These are phyloP conservation scores for Physcomitrellopsis africana DNA, from an alignment of 225 moss, liverwort and hornwort genomes.

Conservation along the genomic window DNA sequence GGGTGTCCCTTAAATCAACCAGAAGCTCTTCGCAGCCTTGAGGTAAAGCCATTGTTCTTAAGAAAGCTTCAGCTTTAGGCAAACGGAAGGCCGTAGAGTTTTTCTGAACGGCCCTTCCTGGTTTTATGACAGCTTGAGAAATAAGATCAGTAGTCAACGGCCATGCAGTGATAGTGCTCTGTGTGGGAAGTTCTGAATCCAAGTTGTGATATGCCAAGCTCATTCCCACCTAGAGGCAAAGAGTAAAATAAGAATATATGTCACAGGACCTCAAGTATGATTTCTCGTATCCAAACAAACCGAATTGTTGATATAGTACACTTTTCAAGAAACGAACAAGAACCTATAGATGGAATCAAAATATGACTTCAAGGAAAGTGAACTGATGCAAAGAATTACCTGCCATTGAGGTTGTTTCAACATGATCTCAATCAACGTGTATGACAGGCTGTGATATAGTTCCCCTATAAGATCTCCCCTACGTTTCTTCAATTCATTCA, in stretches of 20 bases:
- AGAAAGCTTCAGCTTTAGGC: constrained; percentile 66
- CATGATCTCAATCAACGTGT: constrained; percentile 70
- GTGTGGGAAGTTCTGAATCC: constrained; percentile 82
- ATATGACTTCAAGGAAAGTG: constrained; percentile 17
- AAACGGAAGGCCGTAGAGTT: constrained; percentile 58
- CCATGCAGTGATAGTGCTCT: constrained; percentile 73
- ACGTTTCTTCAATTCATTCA: constrained; percentile 59
- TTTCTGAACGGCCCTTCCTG: constrained; percentile 38
- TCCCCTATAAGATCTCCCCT: constrained; percentile 68
- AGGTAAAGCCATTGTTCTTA: constrained; percentile 67
- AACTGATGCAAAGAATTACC: constrained; percentile 38
- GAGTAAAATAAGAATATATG: neutral
- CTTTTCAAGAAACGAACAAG: neutral
- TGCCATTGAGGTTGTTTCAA: constrained; percentile 76
- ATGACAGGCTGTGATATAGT: constrained; percentile 75
- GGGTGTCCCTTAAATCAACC: constrained; percentile 56
- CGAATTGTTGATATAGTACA: neutral
- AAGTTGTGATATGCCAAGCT: constrained; percentile 77
- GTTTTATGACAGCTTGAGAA: constrained; percentile 41
- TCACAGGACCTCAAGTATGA: constrained; percentile 9
- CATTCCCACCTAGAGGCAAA: constrained; percentile 59
- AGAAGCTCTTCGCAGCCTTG: constrained; percentile 65
- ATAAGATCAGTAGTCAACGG: constrained; percentile 54
- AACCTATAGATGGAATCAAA: neutral
- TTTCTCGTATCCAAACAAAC: constrained; percentile 9